Percentiles rank a stretch among this genome's conserved stretches.
phyloP scores from a whole-genome alignment of 1,284 basidiomycete species.

The Tetrapyrgos nigripes region DNA sequence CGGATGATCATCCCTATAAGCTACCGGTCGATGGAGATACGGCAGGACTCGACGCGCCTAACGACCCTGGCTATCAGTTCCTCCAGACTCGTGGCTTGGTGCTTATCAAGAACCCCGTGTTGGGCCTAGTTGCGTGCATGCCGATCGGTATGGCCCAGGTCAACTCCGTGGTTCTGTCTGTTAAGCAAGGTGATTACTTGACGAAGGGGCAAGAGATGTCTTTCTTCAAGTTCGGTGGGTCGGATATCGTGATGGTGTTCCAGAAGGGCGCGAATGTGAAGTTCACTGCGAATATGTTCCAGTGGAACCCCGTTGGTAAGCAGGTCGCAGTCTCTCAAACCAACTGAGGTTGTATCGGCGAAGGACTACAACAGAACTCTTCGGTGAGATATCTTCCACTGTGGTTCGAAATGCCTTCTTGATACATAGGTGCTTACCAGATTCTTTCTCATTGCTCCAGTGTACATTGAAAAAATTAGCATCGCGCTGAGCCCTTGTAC shows the following conservation, averaged over 20 bases:
- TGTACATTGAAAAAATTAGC: no score
- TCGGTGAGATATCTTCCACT: no score
- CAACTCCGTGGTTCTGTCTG: constrained; percentile 25
- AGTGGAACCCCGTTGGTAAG: no score
- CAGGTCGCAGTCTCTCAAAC: no score
- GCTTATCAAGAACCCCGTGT: constrained; percentile 21
- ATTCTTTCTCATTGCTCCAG: no score
- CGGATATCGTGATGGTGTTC: background rate
- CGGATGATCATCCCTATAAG: background rate
- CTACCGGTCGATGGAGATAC: constrained; percentile 18
- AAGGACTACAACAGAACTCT: no score
- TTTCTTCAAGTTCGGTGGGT: background rate
- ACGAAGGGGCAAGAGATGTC: constrained; percentile 6
- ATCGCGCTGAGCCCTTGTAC: no score
- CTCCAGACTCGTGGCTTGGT: constrained; percentile 26
- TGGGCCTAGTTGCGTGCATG: constrained; percentile 28
- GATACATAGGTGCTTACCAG: no score
- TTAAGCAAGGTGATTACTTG: constrained; percentile 6
- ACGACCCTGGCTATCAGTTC: constrained; percentile 30
- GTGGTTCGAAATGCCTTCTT: no score
- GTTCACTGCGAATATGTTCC: background rate
- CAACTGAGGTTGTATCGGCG: no score
- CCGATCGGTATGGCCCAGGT: constrained; percentile 31
- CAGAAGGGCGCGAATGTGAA: background rate
- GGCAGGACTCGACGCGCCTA: constrained; percentile 23